Percentiles rank a stretch among this genome's conserved stretches.
These are phyloP conservation scores for Trametes versicolor DNA, from an alignment of 1,284 basidiomycete genomes.

Conservation along the genomic window DNA sequence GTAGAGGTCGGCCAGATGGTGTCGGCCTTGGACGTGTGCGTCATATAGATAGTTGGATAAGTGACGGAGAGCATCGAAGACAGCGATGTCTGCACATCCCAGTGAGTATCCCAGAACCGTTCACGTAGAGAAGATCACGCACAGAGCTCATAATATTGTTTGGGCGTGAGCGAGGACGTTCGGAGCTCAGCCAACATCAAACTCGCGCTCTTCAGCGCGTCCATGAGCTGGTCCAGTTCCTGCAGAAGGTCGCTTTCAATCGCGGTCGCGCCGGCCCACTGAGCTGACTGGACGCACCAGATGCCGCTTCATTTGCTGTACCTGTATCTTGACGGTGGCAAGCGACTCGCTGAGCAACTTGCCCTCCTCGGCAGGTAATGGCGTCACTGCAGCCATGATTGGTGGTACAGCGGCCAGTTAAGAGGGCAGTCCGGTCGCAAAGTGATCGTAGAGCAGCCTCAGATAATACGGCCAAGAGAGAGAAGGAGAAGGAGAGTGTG, in stretches of 20 bases:
- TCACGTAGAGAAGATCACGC: slow-evolving; percentile 43
- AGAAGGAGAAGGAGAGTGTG: neutral
- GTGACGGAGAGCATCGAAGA: slow-evolving; percentile 93
- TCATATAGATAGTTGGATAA: slow-evolving; percentile 96
- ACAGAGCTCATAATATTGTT: slow-evolving; percentile 98
- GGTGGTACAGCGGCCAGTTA: slow-evolving; percentile 3
- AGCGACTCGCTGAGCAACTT: slow-evolving; percentile 86
- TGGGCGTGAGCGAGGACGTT: slow-evolving; percentile 91
- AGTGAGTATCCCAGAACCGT: slow-evolving; percentile 12
- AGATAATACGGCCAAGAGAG: slow-evolving; percentile 3
- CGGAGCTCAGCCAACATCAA: slow-evolving; percentile 95
- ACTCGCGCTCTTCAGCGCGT: slow-evolving; percentile 94
- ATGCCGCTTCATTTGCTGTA: slow-evolving; percentile 93
- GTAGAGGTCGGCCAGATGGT: slow-evolving; percentile 96
- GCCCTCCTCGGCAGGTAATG: slow-evolving; percentile 65
- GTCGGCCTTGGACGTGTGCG: slow-evolving; percentile 87
- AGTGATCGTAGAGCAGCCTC: slow-evolving; percentile 7
- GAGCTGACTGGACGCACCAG: slow-evolving; percentile 63
- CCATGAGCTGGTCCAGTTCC: slow-evolving; percentile 97
- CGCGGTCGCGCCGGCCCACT: neutral
- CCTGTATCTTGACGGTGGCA: slow-evolving; percentile 91
- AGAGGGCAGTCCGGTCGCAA: neutral
- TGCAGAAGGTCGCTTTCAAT: slow-evolving; percentile 41
- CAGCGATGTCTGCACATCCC: slow-evolving; percentile 84
- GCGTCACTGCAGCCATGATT: slow-evolving; percentile 36